Evolutionary conservation across 176 grass and related monocot genomes (phyloP), one percentile per base, ranked within the genome.

Genomic region (Tuctoria greenei): DNA sequence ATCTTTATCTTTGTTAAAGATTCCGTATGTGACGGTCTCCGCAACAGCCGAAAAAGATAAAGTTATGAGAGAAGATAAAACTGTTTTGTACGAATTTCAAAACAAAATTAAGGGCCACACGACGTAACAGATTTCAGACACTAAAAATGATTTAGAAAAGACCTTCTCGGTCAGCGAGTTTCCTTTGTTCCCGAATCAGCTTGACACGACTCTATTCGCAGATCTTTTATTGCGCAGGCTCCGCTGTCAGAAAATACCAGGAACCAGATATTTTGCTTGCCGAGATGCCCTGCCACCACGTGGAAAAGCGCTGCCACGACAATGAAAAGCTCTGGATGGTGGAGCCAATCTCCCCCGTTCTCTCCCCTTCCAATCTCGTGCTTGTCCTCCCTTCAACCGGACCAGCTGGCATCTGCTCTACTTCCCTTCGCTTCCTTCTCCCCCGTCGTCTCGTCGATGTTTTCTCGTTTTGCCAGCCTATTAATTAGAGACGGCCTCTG

Each of bases 261-360:
- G 5, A 1, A 14, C 42, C 23, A 72, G 83, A 90, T 90, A 79
- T 85, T 85, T 81, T 68, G 10, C 21, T 1, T 18, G 11, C 7
- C 37, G 47, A 68, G 41, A 35, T 11, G 42, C 55, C 4, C 21
- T 35, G 0, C 5, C 26, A 83, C 90, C 78, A 88, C 82, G 85
- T 88, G 68, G 55, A 64, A 84, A 87, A 81, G 77, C 20, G 12
- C 62, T 0, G 46, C 80, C 81, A 77, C 77, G 61, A 76, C 76
- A 81, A 16, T 26, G 43, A 35, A 86, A 90, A 86, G 79, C 36
- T 35, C 25, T 17, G n/a, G 2, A 0, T 2, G 10, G 12, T 26
- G 66, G 80, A 10, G 42, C 83, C 70, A 62, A 34, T 69, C 28
- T 27, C 15, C 42, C 67, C 8, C 41, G 8, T 66, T 64, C 58